Conservation (phyloP, 2,329 filamentous ascomycete genomes). For the Amauroascus niger region DNA sequence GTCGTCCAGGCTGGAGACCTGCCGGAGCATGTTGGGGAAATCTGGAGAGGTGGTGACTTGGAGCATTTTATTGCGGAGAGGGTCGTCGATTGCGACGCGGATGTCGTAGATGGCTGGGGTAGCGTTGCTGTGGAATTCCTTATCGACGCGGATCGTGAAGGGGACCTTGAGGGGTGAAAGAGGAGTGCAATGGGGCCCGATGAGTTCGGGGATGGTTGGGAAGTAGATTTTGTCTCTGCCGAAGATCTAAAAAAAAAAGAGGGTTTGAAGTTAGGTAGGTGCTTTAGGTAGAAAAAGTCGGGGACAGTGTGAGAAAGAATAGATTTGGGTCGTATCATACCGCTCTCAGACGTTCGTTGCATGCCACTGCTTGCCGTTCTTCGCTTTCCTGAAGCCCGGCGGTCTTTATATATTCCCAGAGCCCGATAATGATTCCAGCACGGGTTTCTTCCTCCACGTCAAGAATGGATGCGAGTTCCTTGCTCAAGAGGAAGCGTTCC, state of each 20-base stretch:
- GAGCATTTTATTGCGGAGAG: conserved; percentile 58
- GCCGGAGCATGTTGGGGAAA: conserved; percentile 62
- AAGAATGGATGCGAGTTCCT: conserved; percentile 69
- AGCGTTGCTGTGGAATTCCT: conserved; percentile 65
- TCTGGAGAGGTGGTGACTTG: conserved; percentile 59
- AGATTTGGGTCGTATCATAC: conserved; percentile 44
- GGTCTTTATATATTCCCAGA: conserved; percentile 90
- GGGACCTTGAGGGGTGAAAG: conserved; percentile 72
- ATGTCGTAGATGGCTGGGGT: conserved; percentile 83
- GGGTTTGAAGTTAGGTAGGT: neutral
- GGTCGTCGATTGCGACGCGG: conserved; percentile 73
- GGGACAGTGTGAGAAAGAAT: neutral
- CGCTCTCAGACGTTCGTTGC: conserved; percentile 69
- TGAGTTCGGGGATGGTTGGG: conserved; percentile 71
- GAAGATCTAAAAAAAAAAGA: conserved; percentile 59
- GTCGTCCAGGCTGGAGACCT: conserved; percentile 70
- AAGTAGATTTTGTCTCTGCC: conserved; percentile 69
- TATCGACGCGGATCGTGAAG: conserved; percentile 90
- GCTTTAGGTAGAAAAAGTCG: too few species aligned
- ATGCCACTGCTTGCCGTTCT: conserved; percentile 84
- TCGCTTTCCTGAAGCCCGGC: conserved; percentile 87
- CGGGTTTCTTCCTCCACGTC: conserved; percentile 81
- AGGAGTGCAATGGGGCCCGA: conserved; percentile 66
- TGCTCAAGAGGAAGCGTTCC: conserved; percentile 72
- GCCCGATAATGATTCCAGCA: conserved; percentile 75